Conservation (phyloP, 805 yeast genomes). For the Monosporozyma siamensis region DNA sequence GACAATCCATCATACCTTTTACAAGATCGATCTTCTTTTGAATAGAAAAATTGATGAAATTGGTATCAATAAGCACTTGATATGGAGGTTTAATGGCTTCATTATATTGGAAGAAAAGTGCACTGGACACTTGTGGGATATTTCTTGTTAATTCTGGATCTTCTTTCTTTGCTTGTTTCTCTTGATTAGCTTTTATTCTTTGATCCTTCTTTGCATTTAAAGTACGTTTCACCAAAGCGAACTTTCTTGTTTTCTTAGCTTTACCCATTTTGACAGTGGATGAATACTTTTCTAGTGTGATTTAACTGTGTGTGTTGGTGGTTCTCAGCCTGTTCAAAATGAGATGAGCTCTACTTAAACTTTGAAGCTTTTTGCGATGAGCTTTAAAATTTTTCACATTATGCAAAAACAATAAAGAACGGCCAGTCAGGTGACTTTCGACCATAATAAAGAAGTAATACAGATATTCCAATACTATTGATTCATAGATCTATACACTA, state of each 20-base stretch:
- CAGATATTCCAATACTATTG: too few relatives aligned
- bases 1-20: constrained; percentile 94
- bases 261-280: constrained; percentile 68
- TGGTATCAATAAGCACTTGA: constrained; percentile 91
- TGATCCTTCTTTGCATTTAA: constrained; percentile 60
- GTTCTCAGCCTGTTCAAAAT: too few relatives aligned
- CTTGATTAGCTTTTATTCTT: constrained; percentile 37
- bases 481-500: too few relatives aligned
- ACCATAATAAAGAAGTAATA: too few relatives aligned
- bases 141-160: constrained; percentile 72
- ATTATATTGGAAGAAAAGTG: constrained; percentile 89
- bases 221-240: constrained; percentile 83
- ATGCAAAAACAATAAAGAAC: too few relatives aligned
- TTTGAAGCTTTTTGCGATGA: too few relatives aligned
- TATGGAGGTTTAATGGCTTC: constrained; percentile 96
- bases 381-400: neutral
- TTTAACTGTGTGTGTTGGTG: neutral
- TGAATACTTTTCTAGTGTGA: neutral
- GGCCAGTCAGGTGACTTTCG: too few relatives aligned
- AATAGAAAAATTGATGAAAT: constrained; percentile 91
- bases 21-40: constrained; percentile 91
- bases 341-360: constrained; percentile 1
- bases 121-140: constrained; percentile 91
- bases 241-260: constrained; percentile 93
- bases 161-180: constrained; percentile 36